Evolutionary conservation across 108 stramenopile species (phyloP).

Genomic region (Nitzschia putrida): DNA sequence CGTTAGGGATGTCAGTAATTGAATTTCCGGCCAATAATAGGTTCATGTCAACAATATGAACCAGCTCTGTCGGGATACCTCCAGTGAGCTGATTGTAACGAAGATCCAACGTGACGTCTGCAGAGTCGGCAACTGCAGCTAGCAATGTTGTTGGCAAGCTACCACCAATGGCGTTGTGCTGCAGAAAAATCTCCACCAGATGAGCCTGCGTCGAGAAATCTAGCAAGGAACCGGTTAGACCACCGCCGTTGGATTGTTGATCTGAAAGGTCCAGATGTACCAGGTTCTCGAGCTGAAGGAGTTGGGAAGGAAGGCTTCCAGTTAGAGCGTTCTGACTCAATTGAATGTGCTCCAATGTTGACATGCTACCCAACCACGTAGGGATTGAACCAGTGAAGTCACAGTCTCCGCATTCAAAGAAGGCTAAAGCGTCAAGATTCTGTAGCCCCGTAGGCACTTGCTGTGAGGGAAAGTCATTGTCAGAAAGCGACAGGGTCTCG

Average conservation of each 20-base stretch:
- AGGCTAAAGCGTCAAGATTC: conserved; percentile 12
- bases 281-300: conserved; percentile 25
- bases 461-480: conserved; percentile 32
- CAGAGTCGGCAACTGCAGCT: conserved; percentile 9
- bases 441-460: conserved; percentile 18
- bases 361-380: conserved; percentile 18
- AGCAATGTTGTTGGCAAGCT: conserved; percentile 37
- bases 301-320: conserved; percentile 22
- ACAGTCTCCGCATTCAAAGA: conserved; percentile 28
- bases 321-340: conserved; percentile 27
- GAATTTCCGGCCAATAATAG: conserved; percentile 36
- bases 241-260: conserved; percentile 30
- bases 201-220: conserved; percentile 28
- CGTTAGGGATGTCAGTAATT: conserved; percentile 27
- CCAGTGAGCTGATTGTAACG: conserved; percentile 55
- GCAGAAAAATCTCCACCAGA: conserved; percentile 26
- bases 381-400: conserved; percentile 38
- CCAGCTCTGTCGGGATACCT: conserved; percentile 55
- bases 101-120: conserved; percentile 43
- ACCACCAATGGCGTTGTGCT: conserved; percentile 37
- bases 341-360: conserved; percentile 33
- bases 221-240: conserved; percentile 36
- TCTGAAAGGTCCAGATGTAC: conserved; percentile 43
- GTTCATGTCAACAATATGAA: conserved; percentile 25
- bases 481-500: conserved; percentile 27